Evolutionary conservation across 257 asterid species (phyloP).

Genomic region (Gentiana dahurica): DNA sequence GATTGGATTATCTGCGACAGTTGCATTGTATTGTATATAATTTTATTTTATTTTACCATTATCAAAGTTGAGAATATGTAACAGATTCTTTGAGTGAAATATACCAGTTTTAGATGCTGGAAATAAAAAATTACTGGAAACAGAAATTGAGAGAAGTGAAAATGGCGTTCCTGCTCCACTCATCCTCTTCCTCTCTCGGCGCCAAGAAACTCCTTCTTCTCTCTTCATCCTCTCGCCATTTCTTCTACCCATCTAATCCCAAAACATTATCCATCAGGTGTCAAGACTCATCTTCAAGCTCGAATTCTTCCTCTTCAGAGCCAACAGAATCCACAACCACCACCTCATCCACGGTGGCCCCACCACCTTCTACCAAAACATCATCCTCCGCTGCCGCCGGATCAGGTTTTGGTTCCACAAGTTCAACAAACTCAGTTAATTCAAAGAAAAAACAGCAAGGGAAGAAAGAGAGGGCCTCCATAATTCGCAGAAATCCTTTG

Average conservation of each 20-base stretch:
- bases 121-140: too few species aligned
- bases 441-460: constrained; percentile 47
- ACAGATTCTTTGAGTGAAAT: too few species aligned
- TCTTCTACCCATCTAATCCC: constrained; percentile 14
- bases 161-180: too few species aligned
- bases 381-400: constrained; percentile 37
- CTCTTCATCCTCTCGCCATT: constrained; percentile 6
- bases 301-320: constrained; percentile 1
- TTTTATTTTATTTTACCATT: too few species aligned
- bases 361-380: constrained; percentile 13
- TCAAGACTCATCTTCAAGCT: constrained; percentile 30
- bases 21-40: too few species aligned
- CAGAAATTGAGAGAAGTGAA: too few species aligned
- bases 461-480: constrained; percentile 44
- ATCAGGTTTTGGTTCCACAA: constrained; percentile 54
- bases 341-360: constrained; percentile 4
- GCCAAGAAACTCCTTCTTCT: neutral
- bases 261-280: constrained; percentile 26
- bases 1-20: too few species aligned
- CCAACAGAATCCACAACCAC: constrained; percentile 12
- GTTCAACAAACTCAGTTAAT: constrained; percentile 10
- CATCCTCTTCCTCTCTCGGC: too few species aligned
- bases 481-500: constrained; percentile 53
- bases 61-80: too few species aligned
- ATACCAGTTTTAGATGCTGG: too few species aligned